Evolutionary conservation across 2,329 filamentous ascomycete species (phyloP), one percentile per base, ranked within the genome.

Genomic region (Hypoxylon sp.): DNA sequence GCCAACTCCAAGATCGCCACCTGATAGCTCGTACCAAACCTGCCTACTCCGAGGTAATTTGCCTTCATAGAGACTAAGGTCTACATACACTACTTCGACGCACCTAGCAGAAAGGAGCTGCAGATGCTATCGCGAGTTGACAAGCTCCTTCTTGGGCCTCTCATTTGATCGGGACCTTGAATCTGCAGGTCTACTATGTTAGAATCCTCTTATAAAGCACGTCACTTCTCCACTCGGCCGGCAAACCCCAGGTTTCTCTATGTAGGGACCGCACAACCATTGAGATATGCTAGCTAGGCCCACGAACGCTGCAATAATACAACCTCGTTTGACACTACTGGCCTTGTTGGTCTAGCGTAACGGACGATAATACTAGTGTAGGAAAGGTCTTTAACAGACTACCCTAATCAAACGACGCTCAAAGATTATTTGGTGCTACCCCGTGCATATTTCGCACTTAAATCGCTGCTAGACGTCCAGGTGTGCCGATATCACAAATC

Each of bases 1-100:
- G 42, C 57, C 55, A 28, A 44, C 60, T 58, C 44, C 18, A 36
- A 26, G 54, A 59, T 69, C 55, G 65, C 69, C 69, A 72, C 70
- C 57, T 70, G 66, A 68, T 67, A 60, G 51, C 51, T 59, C 49
- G 65, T 70, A 58, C 57, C 60, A 62, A 64, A 54, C 52, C 54
- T 68, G 60, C 58, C 48, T 64, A 16, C 55, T 48, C 55, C 58
- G 63, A 66, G 36, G 48, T 56, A 49, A 66, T 55, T 67, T 63
- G 52, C 55, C 55, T 54, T 60, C 28, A 46, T 61, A 16, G 49
- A 53, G 49, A 60, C 63, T 49, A 54, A 55, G 52, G 49, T 64
- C 46, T 60, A 60, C 60, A 53, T 61, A n/a, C n/a, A n/a, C n/a
- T n/a, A n/a, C 49, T 52, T 50, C 50, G 46, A 53, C 32, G 33